Percentiles rank a stretch among this genome's conserved stretches.
Evolutionary conservation across 306 rosid genomes (phyloP).

Genomic region (Cucurbita argyrosperma): DNA sequence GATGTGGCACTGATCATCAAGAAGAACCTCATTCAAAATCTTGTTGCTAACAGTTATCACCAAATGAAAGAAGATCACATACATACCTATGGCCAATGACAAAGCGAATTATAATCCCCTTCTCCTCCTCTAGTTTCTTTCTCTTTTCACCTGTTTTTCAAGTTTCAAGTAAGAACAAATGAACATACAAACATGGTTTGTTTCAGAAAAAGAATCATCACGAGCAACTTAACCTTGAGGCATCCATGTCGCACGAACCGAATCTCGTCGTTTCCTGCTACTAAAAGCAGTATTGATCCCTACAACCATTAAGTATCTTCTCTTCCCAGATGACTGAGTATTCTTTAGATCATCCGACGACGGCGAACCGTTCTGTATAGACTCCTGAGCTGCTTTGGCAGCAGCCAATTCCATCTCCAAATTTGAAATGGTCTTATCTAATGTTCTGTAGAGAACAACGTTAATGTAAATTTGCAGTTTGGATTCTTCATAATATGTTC

Average conservation of each 20-base stretch:
- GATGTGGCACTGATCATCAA: conserved; percentile 68
- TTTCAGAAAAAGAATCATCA: neutral
- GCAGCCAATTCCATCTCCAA: conserved; percentile 93
- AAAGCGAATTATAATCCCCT: conserved; percentile 82
- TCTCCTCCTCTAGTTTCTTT: conserved; percentile 93
- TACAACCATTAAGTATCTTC: conserved; percentile 75
- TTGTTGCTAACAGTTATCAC: neutral
- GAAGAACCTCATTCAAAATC: neutral
- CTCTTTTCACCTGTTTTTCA: conserved; percentile 67
- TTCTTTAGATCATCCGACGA: conserved; percentile 32
- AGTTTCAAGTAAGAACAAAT: conserved; percentile 3
- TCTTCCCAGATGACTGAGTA: conserved; percentile 35
- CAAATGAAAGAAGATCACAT: neutral
- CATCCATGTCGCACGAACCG: conserved; percentile 93
- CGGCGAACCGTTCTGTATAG: conserved; percentile 59
- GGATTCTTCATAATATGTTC: neutral
- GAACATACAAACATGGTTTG: neutral
- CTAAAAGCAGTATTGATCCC: conserved; percentile 97
- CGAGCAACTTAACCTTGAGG: conserved; percentile 54
- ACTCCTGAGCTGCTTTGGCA: conserved; percentile 75
- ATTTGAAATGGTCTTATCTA: conserved; percentile 85
- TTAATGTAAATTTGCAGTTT: neutral
- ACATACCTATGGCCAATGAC: conserved; percentile 89
- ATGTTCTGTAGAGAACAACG: conserved; percentile 29
- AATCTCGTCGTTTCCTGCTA: conserved; percentile 95